These are phyloP conservation scores for Talaromyces funiculosus DNA, from an alignment of 2,329 filamentous ascomycete species.

Conservation along the genomic window DNA sequence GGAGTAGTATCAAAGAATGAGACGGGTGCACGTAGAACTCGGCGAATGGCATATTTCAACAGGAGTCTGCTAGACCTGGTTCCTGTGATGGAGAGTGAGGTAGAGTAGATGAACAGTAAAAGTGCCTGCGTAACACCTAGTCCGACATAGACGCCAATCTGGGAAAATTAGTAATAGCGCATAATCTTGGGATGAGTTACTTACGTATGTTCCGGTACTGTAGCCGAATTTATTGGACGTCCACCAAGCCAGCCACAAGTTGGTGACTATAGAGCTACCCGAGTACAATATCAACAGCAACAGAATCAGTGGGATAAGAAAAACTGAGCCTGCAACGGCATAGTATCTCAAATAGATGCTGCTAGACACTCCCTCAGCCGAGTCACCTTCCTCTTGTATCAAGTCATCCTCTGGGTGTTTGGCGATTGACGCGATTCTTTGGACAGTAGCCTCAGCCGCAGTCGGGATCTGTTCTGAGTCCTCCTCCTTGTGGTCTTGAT, in stretches of 20 bases:
- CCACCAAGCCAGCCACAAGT: constrained; percentile 86
- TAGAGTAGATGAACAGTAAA: constrained; percentile 70
- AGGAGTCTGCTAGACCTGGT: constrained; percentile 67
- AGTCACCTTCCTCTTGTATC: constrained; percentile 38
- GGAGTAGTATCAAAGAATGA: constrained; percentile 76
- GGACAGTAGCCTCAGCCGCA: background rate
- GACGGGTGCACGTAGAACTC: constrained; percentile 65
- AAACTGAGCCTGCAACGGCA: constrained; percentile 60
- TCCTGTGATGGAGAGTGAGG: constrained; percentile 66
- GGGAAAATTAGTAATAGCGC: background rate
- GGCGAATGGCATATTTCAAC: constrained; percentile 61
- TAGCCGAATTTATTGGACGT: constrained; percentile 63
- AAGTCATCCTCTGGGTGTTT: constrained; percentile 36
- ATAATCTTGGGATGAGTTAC: constrained; percentile 29
- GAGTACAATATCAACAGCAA: constrained; percentile 64
- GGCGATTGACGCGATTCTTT: constrained; percentile 44
- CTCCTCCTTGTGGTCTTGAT: constrained; percentile 45
- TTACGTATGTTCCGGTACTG: constrained; percentile 42
- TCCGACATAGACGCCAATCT: constrained; percentile 61
- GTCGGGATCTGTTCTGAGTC: constrained; percentile 46
- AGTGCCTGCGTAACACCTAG: constrained; percentile 65
- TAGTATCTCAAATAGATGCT: constrained; percentile 69
- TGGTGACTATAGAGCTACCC: constrained; percentile 72
- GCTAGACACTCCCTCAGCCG: constrained; percentile 65
- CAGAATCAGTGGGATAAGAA: constrained; percentile 55